Base-by-base conservation (phyloP, 73 alveolate genomes). In the Chromera velia region DNA sequence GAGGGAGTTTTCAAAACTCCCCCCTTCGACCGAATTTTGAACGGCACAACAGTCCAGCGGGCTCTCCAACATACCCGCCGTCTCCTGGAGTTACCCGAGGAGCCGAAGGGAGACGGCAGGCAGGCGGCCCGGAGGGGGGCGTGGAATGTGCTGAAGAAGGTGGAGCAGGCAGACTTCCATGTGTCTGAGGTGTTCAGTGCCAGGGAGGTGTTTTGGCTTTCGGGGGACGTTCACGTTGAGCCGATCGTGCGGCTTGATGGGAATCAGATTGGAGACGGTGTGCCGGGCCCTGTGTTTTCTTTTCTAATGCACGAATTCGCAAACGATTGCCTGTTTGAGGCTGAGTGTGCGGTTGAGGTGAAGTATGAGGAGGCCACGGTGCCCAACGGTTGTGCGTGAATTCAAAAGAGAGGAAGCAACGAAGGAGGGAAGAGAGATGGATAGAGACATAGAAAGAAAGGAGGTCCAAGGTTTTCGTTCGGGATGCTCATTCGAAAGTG, bases 1-100 rank as follows among this genome's bases (percentile, higher is more conserved):
- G 84, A 77, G 62, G 46, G 68, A 19, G 64, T 45, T 19, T 77
- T 77, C 84, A 65, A 67, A 29, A 77, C 84, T 6, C 78, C 78
- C 17, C 84, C 84, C 72, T 77, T 77, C 32, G 84, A 77, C 7
- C 72, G 84, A 70, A 77, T 77, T 64, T 72, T 77, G 17, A 77
- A 76, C 0, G 84, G 84, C 33, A 77, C 84, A 30, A 77, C 84
- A 1, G 73, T 77, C 30, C 84, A 77, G 27, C 68, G 68, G 84
- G 76, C 55, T 47, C 9, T 34, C 33, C 10, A 27, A 17, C 32
- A 0, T 64, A 1, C 0, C 71, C 71, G 32, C 31, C 74, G 82
- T 0, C 82, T 63, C 34, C 74, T 63, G 68, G 64, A 62, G n/a
- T 6, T 75, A 67, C 82, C 29, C 82, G 28, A 32, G 31, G 82